Evolutionary conservation across 2,329 filamentous ascomycete genomes (phyloP), one percentile per base, ranked within the genome.

Genomic region (Tolypocladium guangdongense): DNA sequence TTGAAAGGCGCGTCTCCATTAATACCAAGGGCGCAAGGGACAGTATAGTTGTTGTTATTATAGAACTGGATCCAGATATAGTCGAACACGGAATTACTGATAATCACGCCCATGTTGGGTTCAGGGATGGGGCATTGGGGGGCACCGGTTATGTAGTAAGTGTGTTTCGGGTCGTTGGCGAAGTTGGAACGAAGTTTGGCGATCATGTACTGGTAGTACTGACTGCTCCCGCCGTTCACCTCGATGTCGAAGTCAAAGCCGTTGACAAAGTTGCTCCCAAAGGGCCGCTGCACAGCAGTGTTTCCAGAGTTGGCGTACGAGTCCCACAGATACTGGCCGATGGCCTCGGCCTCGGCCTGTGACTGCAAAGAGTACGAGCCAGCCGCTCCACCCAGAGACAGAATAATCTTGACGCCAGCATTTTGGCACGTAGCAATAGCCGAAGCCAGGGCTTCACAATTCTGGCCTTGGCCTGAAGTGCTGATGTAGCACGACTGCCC

Each of bases 1-100:
- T 62, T 62, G 50, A 59, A 55, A 0, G 54, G 49, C 2, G 54
- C 55, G 46, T 58, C 54, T 20, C 49, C 49, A 7, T 51, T 51
- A n/a, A 51, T 41, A 12, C 35, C 35, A 4, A 51, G 37, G 22
- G 49, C 49, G 20, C 49, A 51, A 12, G 48, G 48, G 2, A 57
- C 70, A 24, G 68, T 66, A 56, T 72, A 75, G 27, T 57, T 61
- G 0, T 65, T 64, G 59, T 76, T 77, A 62, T 76, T 76, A 64
- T 76, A 76, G 62, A 75, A 76, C 58, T 77, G 74, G 18, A 75
- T 63, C 58, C 68, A 75, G 5, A 77, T 58, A 39, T 66, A 64
- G 57, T 76, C 57, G 7, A 60, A 60, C 2, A 48, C 30, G 1
- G 55, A 27, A 7, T 60, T 51, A 35, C 64, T 55, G 53, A 78